A percentile compares a stretch with the other conserved stretches of the same genome.
These are phyloP conservation scores for Barnettozyma siamensis DNA, from an alignment of 805 yeast species.

Conservation along the genomic window DNA sequence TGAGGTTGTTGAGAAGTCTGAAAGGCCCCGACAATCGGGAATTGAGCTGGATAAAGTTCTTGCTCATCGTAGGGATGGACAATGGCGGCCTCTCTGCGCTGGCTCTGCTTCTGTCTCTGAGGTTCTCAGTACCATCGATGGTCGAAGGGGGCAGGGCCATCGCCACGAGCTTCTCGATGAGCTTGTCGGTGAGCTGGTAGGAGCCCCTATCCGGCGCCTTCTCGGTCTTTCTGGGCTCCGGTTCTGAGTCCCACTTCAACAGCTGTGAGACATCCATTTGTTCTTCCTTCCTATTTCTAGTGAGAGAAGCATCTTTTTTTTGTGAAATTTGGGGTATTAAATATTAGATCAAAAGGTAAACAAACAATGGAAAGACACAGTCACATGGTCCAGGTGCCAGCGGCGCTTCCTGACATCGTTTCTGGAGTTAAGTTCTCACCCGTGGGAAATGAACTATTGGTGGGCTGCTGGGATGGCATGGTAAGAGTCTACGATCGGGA, in stretches of 20 bases:
- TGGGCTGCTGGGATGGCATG: constrained; percentile 54
- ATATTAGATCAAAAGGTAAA: not conserved
- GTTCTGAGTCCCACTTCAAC: constrained; percentile 24
- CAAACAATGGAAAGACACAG: not conserved
- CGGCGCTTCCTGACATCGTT: constrained; percentile 34
- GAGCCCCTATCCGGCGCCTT: constrained; percentile 4
- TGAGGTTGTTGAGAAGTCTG: constrained; percentile 50
- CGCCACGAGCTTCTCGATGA: constrained; percentile 63
- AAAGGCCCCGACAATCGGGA: constrained; percentile 60
- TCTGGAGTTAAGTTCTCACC: constrained; percentile 39
- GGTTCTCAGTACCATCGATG: constrained; percentile 33
- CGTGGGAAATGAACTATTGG: constrained; percentile 33
- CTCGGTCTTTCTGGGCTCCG: constrained; percentile 3
- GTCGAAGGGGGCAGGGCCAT: constrained; percentile 68
- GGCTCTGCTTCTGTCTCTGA: constrained; percentile 50
- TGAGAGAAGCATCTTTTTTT: too few relatives aligned
- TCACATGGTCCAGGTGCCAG: constrained; percentile 16
- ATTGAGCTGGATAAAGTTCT: constrained; percentile 56
- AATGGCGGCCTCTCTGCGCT: constrained; percentile 64
- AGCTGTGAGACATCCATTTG: constrained; percentile 28
- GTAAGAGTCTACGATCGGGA: constrained; percentile 38
- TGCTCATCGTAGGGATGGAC: constrained; percentile 64
- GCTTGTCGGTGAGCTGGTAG: constrained; percentile 49
- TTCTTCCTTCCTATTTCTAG: too few relatives aligned
- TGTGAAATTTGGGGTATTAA: not conserved